A percentile compares a stretch with the other conserved stretches of the same genome.
Conservation (phyloP, 2,329 filamentous ascomycete genomes). For the Stachybotrys chartarum region DNA sequence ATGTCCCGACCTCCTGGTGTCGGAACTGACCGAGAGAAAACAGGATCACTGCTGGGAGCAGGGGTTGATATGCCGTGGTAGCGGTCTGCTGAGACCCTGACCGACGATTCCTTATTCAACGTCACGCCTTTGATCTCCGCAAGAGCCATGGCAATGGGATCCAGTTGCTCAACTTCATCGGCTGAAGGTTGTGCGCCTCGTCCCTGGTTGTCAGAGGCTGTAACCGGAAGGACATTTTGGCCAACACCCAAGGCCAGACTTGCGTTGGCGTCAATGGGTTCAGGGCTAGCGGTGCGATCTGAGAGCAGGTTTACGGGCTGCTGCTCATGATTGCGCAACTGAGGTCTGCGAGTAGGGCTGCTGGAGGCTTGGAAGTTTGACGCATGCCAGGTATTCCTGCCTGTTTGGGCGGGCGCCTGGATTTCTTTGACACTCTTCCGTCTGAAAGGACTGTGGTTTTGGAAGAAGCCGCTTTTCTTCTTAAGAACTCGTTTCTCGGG, state of each 20-base stretch:
- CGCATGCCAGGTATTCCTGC: conserved; percentile 55
- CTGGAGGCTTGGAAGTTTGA: conserved; percentile 18
- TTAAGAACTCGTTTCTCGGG: conserved; percentile 62
- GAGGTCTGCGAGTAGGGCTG: conserved; percentile 29
- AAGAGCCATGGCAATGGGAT: conserved; percentile 87
- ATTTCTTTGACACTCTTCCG: conserved; percentile 80
- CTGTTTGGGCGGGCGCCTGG: conserved; percentile 29
- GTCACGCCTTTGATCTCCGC: conserved; percentile 84
- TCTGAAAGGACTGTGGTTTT: conserved; percentile 85
- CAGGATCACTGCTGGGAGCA: conserved; percentile 30
- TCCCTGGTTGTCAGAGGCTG: conserved; percentile 60
- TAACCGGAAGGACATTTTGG: conserved; percentile 92
- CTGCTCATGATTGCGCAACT: conserved; percentile 28
- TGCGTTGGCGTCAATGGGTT: conserved; percentile 84
- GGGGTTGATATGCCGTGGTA: conserved; percentile 93
- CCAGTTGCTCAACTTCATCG: conserved; percentile 53
- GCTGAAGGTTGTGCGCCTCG: conserved; percentile 18
- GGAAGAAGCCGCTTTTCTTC: conserved; percentile 82
- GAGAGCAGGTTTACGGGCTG: conserved; percentile 26
- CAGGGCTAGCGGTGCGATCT: conserved; percentile 57
- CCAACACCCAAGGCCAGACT: conserved; percentile 91
- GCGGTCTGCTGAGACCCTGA: conserved; percentile 87
- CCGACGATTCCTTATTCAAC: conserved; percentile 68
- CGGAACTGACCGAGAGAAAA: conserved; percentile 44
- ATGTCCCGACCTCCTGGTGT: conserved; percentile 42